Evolutionary conservation across 345 rosid species (phyloP).

Genomic region (Salix purpurea): DNA sequence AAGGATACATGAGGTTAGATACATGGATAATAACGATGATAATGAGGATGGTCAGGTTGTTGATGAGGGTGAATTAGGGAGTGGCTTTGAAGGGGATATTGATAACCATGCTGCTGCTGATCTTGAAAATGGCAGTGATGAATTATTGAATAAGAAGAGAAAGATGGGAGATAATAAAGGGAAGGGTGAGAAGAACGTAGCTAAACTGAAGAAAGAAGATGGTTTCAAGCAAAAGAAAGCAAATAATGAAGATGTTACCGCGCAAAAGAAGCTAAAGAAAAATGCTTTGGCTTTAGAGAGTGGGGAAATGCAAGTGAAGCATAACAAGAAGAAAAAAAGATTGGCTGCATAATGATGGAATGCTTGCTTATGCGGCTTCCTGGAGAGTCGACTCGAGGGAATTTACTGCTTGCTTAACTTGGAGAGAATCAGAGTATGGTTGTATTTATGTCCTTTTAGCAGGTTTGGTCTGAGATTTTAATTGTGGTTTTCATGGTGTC

Average conservation of each 20-base stretch:
- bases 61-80: conserved; percentile 13
- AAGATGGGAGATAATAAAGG: conserved; percentile 20
- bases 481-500: not conserved
- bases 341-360: not conserved
- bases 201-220: conserved; percentile 3
- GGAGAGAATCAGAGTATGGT: not conserved
- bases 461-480: conserved; percentile 2
- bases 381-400: not conserved
- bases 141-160: conserved; percentile 20
- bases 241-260: not conserved
- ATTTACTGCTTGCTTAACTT: not conserved
- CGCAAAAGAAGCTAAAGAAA: conserved; percentile 4
- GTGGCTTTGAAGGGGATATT: conserved; percentile 26
- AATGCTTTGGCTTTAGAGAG: not conserved
- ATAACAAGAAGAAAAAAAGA: not conserved
- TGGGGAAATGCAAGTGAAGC: not conserved
- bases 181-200: conserved; percentile 12
- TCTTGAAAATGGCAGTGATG: conserved; percentile 16
- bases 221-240: not conserved
- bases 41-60: conserved; percentile 25
- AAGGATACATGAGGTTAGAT: conserved; percentile 68
- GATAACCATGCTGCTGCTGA: conserved; percentile 5
- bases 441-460: not conserved
- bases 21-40: conserved; percentile 56
- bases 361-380: not conserved